Base-by-base conservation (phyloP, 1,139 yeast species). In the Arxiozyma slooffiae region DNA sequence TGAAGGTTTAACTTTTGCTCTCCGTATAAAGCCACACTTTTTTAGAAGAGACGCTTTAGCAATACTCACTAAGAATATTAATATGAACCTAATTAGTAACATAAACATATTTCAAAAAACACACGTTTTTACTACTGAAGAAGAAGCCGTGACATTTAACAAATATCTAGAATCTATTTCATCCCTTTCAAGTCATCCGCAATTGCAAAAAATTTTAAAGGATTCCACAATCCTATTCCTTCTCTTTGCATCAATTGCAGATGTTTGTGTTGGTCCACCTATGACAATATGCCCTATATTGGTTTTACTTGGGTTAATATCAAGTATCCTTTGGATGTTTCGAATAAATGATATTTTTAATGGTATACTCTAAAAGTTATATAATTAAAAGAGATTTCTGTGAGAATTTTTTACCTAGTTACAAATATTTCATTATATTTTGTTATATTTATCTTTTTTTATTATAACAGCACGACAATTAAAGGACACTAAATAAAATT, bases 221-320 rank as follows among this genome's bases (percentile, higher is more conserved):
- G 45, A 42, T 20, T 42, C 45, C 2, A 42, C 38, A 1, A 42
- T 42, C 16, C 22, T 42, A 9, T 42, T 42, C 23, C 18, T 42
- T 17, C 36, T 42, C 16, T 42, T 42, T 34, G 45, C 38, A 14
- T 37, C 45, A 8, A 14, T 42, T 14, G 45, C 45, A 4, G 45
- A 42, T 21, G 21, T 42, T 42, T 42, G 45, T 34, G 37, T 42
- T 14, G 45, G 21, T 20, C 45, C 45, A 2, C 21, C 38, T 7
- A 42, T 42, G 45, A 42, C 45, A 9, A 38, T 42, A 7, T 42
- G 45, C n/a, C 45, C 45, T 20, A 16, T 42, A 4, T 26, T 42
- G 16, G 39, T 42, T n/a, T 16, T 42, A 8, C 26, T 42, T 42
- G 45, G 45, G n/a, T 7, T 42, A 42, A 21, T 42, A 24, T 30